Percentiles rank a stretch among this genome's conserved stretches.
These are phyloP conservation scores for Melampsora americana DNA, from an alignment of 1,284 basidiomycete genomes.

Conservation along the genomic window DNA sequence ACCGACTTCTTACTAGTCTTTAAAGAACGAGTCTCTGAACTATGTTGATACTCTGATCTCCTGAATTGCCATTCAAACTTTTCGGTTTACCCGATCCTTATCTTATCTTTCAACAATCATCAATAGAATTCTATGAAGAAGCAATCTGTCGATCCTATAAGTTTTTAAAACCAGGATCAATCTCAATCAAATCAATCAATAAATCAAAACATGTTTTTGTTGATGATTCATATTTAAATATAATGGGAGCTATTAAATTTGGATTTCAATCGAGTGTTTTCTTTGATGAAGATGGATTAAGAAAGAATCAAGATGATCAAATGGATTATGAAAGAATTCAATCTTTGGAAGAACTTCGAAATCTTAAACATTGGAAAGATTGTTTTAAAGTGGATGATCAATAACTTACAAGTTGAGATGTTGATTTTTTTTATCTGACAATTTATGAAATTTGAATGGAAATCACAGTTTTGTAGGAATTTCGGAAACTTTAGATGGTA, in stretches of 20 bases:
- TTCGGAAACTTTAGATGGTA: no score
- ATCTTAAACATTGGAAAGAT: constrained; percentile 34
- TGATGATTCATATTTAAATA: constrained; percentile 49
- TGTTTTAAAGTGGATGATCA: neutral
- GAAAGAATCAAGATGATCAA: neutral
- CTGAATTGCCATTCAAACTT: neutral
- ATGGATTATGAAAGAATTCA: constrained; percentile 18
- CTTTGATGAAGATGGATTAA: constrained; percentile 47
- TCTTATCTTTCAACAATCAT: neutral
- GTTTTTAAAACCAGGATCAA: constrained; percentile 30
- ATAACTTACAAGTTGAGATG: no score
- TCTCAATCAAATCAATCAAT: constrained; percentile 20
- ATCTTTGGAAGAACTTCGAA: constrained; percentile 28
- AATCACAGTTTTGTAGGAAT: no score
- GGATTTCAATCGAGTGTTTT: constrained; percentile 49
- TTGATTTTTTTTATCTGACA: no score
- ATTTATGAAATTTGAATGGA: no score
- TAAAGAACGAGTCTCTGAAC: neutral
- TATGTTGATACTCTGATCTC: neutral
- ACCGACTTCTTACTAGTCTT: neutral
- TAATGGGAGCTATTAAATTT: constrained; percentile 47
- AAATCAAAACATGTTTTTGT: constrained; percentile 46
- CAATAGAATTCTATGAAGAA: constrained; percentile 33
- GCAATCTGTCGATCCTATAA: constrained; percentile 23
- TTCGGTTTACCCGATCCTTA: neutral